Evolutionary conservation across 2,329 filamentous ascomycete species (phyloP).

Genomic region (Colletotrichum magnum): DNA sequence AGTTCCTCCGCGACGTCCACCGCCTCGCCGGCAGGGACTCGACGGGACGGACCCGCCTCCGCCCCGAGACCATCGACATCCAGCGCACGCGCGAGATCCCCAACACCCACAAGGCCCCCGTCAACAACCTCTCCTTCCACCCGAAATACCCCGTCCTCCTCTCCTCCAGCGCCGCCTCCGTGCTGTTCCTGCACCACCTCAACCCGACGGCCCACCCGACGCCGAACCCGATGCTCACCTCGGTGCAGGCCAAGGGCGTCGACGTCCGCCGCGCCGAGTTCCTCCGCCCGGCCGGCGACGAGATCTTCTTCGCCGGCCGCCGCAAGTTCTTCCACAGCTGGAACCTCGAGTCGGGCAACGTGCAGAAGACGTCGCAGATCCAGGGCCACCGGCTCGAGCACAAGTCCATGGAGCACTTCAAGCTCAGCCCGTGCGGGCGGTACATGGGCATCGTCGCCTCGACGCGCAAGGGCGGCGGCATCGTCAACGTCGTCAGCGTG

Average conservation of each 20-base stretch:
- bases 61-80: slow-evolving; percentile 91
- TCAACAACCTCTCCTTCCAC: slow-evolving; percentile 91
- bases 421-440: slow-evolving; percentile 85
- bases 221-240: slow-evolving; percentile 91
- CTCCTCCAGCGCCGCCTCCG: slow-evolving; percentile 87
- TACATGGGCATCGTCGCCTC: slow-evolving; percentile 89
- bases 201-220: slow-evolving; percentile 80
- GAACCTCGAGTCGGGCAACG: slow-evolving; percentile 84
- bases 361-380: slow-evolving; percentile 86
- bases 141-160: slow-evolving; percentile 89
- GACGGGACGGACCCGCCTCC: slow-evolving; percentile 74
- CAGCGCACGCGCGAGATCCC: slow-evolving; percentile 90
- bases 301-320: slow-evolving; percentile 90
- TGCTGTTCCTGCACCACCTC: slow-evolving; percentile 91
- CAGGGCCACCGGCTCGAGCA: slow-evolving; percentile 86
- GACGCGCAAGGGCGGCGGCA: slow-evolving; percentile 86
- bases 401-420: slow-evolving; percentile 91
- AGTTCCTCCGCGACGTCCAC: slow-evolving; percentile 81
- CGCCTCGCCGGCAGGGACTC: slow-evolving; percentile 71
- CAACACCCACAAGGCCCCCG: slow-evolving; percentile 81
- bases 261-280: slow-evolving; percentile 90
- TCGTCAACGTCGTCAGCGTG: slow-evolving; percentile 87
- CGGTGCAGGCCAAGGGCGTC: slow-evolving; percentile 86
- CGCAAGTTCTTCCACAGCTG: slow-evolving; percentile 95
- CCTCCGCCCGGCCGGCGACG: slow-evolving; percentile 77